Evolutionary conservation across 78 protist species (phyloP).

Genomic region (Dictyostelium firmibasis): DNA sequence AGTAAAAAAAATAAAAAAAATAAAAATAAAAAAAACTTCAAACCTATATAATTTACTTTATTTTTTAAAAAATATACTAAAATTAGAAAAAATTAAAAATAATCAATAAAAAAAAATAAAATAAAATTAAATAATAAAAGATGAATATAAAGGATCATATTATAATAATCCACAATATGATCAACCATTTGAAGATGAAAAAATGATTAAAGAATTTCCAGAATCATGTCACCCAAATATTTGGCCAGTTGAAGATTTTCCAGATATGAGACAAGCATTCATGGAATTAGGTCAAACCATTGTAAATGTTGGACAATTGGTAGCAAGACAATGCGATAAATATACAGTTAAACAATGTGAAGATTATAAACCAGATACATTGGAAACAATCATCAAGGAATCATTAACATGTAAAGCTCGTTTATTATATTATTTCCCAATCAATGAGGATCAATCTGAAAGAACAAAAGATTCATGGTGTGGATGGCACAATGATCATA

Average conservation of each 20-base stretch:
- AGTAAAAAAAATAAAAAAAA: too few relatives aligned
- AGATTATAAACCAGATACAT: neutral
- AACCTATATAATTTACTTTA: too few relatives aligned
- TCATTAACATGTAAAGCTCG: slow-evolving; percentile 79
- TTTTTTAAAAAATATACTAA: too few relatives aligned
- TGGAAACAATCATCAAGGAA: slow-evolving; percentile 35
- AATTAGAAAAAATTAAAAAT: neutral
- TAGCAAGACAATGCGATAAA: slow-evolving; percentile 74
- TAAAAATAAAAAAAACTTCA: too few relatives aligned
- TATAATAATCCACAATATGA: slow-evolving; percentile 86
- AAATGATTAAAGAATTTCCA: slow-evolving; percentile 74
- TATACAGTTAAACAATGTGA: slow-evolving; percentile 15
- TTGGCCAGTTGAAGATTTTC: slow-evolving; percentile 83
- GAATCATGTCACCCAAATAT: slow-evolving; percentile 78
- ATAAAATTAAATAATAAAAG: neutral
- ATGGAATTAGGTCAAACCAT: slow-evolving; percentile 73
- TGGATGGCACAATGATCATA: slow-evolving; percentile 86
- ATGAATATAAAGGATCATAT: slow-evolving; percentile 76
- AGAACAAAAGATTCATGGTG: slow-evolving; percentile 74
- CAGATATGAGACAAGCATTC: slow-evolving; percentile 65
- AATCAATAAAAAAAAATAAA: neutral
- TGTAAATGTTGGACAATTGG: slow-evolving; percentile 70
- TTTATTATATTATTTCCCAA: slow-evolving; percentile 80
- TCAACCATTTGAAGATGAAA: slow-evolving; percentile 69
- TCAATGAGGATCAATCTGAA: slow-evolving; percentile 54